A percentile compares a stretch with the other conserved stretches of the same genome.
Evolutionary conservation across 2,329 filamentous ascomycete species (phyloP).

Genomic region (Aspergillus ibericus): DNA sequence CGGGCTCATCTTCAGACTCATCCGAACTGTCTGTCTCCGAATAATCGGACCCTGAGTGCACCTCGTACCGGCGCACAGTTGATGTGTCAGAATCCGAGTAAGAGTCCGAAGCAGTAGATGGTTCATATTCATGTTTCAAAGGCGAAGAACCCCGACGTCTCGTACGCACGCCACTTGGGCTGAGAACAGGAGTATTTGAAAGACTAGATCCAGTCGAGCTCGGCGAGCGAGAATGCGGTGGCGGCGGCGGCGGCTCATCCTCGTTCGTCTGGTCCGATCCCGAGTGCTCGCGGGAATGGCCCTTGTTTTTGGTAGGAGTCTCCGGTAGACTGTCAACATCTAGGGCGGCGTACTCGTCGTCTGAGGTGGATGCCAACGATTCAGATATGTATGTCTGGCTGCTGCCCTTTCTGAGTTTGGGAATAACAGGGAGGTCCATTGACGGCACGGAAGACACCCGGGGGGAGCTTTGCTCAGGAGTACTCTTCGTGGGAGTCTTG

Average conservation of each 20-base stretch:
- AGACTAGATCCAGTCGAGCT: slow-evolving; percentile 49
- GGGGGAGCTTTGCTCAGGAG: slow-evolving; percentile 33
- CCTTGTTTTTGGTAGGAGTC: slow-evolving; percentile 27
- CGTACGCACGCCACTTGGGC: slow-evolving; percentile 49
- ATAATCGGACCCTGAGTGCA: slow-evolving; percentile 47
- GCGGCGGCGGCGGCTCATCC: slow-evolving; percentile 40
- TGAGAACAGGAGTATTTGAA: slow-evolving; percentile 48
- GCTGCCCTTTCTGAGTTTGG: slow-evolving; percentile 42
- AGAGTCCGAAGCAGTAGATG: slow-evolving; percentile 70
- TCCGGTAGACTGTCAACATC: slow-evolving; percentile 21
- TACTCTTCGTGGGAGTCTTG: slow-evolving; percentile 27
- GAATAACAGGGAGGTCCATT: slow-evolving; percentile 45
- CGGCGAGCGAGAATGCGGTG: slow-evolving; percentile 55
- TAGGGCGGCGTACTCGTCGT: slow-evolving; percentile 31
- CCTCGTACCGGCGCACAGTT: slow-evolving; percentile 55
- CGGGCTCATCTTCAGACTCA: slow-evolving; percentile 52
- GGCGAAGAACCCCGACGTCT: slow-evolving; percentile 83
- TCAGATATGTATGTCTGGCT: slow-evolving; percentile 35
- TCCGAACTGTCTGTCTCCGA: slow-evolving; percentile 55
- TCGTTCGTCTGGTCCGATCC: slow-evolving; percentile 26
- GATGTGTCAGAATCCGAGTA: slow-evolving; percentile 58
- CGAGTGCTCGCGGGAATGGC: slow-evolving; percentile 28
- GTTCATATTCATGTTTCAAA: slow-evolving; percentile 94
- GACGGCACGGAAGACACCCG: slow-evolving; percentile 51
- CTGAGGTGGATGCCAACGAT: slow-evolving; percentile 20